Conservation (phyloP, 352 stramenopile genomes). For the Globisporangium yorkense region DNA sequence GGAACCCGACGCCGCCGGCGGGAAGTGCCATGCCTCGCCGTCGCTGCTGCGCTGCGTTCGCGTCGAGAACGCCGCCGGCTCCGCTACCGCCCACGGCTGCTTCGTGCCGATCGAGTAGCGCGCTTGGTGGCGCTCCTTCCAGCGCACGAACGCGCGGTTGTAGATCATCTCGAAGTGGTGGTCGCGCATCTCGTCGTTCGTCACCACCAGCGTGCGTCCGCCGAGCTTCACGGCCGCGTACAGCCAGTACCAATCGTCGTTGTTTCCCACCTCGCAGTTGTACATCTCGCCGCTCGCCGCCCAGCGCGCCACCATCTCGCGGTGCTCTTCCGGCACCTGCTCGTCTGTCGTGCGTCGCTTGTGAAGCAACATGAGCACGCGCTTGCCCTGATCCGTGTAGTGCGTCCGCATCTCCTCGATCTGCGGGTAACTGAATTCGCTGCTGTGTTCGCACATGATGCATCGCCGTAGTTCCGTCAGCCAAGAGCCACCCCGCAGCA, state of each 20-base stretch:
- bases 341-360: conserved; percentile 90
- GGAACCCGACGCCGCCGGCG: conserved; percentile 13
- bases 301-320: conserved; percentile 75
- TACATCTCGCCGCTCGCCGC: conserved; percentile 79
- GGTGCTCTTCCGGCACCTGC: conserved; percentile 72
- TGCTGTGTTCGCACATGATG: conserved; percentile 24
- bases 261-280: conserved; percentile 92
- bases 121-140: conserved; percentile 96
- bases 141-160: conserved; percentile 91
- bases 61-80: conserved; percentile 55
- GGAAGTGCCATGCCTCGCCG: conserved; percentile 67
- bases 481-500: neutral
- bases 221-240: conserved; percentile 90
- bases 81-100: conserved; percentile 11
- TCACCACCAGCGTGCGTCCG: conserved; percentile 85
- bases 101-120: conserved; percentile 78
- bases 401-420: conserved; percentile 93
- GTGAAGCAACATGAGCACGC: conserved; percentile 94
- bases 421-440: conserved; percentile 94
- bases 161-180: conserved; percentile 99
- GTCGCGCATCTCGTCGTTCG: conserved; percentile 99
- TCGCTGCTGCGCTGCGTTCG: conserved; percentile 53
- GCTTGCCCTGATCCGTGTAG: conserved; percentile 84
- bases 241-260: conserved; percentile 99
- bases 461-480: conserved; percentile 3